Evolutionary conservation across 2,329 filamentous ascomycete genomes (phyloP).

Genomic region (Aphanoascus verrucosus): DNA sequence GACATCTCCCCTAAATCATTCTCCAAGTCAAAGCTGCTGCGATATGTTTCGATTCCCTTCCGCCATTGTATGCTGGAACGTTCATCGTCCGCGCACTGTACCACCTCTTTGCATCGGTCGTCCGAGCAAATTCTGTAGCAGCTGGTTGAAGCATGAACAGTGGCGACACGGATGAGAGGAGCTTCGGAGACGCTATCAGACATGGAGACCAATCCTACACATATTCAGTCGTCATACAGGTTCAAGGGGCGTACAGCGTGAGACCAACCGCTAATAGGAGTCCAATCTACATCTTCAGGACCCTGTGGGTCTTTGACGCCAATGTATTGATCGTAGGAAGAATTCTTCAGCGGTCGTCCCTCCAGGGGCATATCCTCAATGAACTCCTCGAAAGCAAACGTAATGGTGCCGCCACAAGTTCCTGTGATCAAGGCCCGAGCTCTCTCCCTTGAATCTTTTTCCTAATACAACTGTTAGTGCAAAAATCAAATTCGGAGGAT

Average conservation of each 20-base stretch:
- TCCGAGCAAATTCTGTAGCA: background rate
- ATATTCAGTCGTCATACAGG: background rate
- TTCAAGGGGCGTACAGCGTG: background rate
- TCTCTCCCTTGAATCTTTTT: background rate
- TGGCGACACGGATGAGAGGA: background rate
- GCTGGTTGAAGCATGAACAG: background rate
- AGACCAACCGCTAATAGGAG: slow-evolving; percentile 22
- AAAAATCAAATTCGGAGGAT: background rate
- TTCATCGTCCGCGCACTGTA: background rate
- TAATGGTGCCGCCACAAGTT: slow-evolving; percentile 3
- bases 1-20: slow-evolving; percentile 42
- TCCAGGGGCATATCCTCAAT: background rate
- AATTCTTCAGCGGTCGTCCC: background rate
- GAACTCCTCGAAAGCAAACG: background rate
- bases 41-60: slow-evolving; percentile 23
- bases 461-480: background rate
- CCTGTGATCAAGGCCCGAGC: background rate
- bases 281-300: slow-evolving; percentile 17
- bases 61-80: slow-evolving; percentile 21
- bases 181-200: background rate
- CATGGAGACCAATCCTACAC: background rate
- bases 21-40: slow-evolving; percentile 40
- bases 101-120: background rate
- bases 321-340: background rate
- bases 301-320: background rate